Percentiles rank a stretch among this genome's conserved stretches.
These are phyloP conservation scores for Pisolithus marmoratus DNA, from an alignment of 768 basidiomycete species.

Conservation along the genomic window DNA sequence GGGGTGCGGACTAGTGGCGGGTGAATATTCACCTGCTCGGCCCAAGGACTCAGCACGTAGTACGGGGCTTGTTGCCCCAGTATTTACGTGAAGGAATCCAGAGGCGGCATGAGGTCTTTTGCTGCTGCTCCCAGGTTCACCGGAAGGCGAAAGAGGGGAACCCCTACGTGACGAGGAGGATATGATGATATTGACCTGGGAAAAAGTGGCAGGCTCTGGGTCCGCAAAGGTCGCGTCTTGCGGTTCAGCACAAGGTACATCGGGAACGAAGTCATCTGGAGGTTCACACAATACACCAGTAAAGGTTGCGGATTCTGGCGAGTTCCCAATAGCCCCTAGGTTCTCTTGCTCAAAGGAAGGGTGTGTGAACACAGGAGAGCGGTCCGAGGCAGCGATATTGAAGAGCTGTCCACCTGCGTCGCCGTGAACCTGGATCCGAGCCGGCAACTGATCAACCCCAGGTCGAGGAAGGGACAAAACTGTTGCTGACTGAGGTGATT, in stretches of 20 bases:
- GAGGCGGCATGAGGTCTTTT: constrained; percentile 18
- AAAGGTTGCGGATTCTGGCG: constrained; percentile 23
- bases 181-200: constrained; percentile 26
- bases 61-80: constrained; percentile 19
- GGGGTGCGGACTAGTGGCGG: constrained; percentile 20
- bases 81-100: constrained; percentile 19
- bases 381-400: constrained; percentile 12
- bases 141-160: constrained; percentile 20
- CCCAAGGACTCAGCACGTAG: constrained; percentile 12
- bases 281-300: constrained; percentile 24
- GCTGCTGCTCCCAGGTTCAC: constrained; percentile 21
- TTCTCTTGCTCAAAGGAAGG: constrained; percentile 12
- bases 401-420: constrained; percentile 14
- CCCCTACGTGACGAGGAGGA: constrained; percentile 25
- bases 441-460: constrained; percentile 24
- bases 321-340: constrained; percentile 4
- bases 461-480: constrained; percentile 17
- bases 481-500: constrained; percentile 23
- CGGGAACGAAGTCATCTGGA: constrained; percentile 22
- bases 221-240: constrained; percentile 5
- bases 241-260: constrained; percentile 12
- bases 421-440: constrained; percentile 7
- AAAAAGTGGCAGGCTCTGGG: constrained; percentile 16
- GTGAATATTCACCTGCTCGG: constrained; percentile 17
- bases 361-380: constrained; percentile 10